Percentiles rank a stretch among this genome's conserved stretches.
Conservation (phyloP, 177 flowering plant species). For the Vitis hybrid region DNA sequence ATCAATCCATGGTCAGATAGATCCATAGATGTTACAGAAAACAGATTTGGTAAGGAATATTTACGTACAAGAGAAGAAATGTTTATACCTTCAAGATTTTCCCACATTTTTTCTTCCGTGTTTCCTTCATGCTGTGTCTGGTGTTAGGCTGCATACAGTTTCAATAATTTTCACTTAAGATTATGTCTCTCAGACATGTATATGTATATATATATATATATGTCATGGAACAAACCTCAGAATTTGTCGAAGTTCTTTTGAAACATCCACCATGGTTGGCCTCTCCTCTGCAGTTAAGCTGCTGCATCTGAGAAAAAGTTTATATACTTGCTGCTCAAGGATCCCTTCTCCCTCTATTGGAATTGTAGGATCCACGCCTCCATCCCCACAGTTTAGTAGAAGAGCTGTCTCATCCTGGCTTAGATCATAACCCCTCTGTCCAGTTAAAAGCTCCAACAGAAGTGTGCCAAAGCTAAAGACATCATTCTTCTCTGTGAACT, state of each 20-base stretch:
- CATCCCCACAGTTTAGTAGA: neutral
- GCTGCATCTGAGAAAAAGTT: conserved; percentile 15
- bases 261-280: conserved; percentile 13
- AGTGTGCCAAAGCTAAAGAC: conserved; percentile 10
- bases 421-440: neutral
- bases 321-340: conserved; percentile 1
- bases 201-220: no score
- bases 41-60: no score
- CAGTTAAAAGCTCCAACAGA: conserved; percentile 14
- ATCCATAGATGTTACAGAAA: no score
- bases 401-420: neutral
- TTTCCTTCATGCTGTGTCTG: no score
- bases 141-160: no score
- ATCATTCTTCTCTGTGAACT: conserved; percentile 6
- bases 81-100: no score
- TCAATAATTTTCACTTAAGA: no score
- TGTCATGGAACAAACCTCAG: no score
- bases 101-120: no score
- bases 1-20: no score
- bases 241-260: conserved; percentile 17
- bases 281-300: conserved; percentile 2
- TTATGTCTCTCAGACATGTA: no score
- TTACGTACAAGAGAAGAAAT: no score
- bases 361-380: conserved; percentile 11
- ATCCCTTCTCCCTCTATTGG: conserved; percentile 1